Evolutionary conservation across 805 yeast species (phyloP).

Genomic region (Metschnikowia santaceciliae): DNA sequence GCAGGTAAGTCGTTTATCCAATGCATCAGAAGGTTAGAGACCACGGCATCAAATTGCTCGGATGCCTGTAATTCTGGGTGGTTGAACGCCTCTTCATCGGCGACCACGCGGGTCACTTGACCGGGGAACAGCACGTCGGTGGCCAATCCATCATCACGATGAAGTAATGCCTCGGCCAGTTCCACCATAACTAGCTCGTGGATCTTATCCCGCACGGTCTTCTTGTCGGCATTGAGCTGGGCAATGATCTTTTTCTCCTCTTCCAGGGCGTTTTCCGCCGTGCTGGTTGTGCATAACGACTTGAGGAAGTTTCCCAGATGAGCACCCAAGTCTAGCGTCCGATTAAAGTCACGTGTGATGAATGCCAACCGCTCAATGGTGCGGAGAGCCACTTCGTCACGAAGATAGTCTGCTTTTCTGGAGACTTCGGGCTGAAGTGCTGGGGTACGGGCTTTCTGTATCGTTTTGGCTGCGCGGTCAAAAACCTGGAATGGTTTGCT

Average conservation of each 20-base stretch:
- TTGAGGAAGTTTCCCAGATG: slow-evolving; percentile 62
- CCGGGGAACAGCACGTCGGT: slow-evolving; percentile 43
- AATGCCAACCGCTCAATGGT: slow-evolving; percentile 74
- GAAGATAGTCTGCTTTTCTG: slow-evolving; percentile 62
- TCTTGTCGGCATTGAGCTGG: slow-evolving; percentile 50
- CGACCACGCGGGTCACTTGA: slow-evolving; percentile 46
- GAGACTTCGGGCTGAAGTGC: slow-evolving; percentile 39
- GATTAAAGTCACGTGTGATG: slow-evolving; percentile 58
- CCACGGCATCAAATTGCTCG: slow-evolving; percentile 60
- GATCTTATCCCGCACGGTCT: slow-evolving; percentile 49
- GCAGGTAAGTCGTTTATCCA: slow-evolving; percentile 86
- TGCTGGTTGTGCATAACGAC: slow-evolving; percentile 29
- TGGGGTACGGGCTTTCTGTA: slow-evolving; percentile 58
- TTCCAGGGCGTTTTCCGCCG: slow-evolving; percentile 20
- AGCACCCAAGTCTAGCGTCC: slow-evolving; percentile 68
- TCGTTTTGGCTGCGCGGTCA: slow-evolving; percentile 55
- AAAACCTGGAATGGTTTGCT: slow-evolving; percentile 42
- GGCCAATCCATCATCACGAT: slow-evolving; percentile 42
- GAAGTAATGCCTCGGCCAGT: slow-evolving; percentile 49
- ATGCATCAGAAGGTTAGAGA: slow-evolving; percentile 70
- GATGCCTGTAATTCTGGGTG: slow-evolving; percentile 35
- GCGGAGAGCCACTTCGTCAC: slow-evolving; percentile 69
- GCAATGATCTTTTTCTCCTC: slow-evolving; percentile 37
- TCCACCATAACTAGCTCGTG: slow-evolving; percentile 64
- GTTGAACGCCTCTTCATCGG: slow-evolving; percentile 64